Evolutionary conservation across 768 basidiomycete species (phyloP), one percentile per base, ranked within the genome.

Genomic region (Suillus americanus): DNA sequence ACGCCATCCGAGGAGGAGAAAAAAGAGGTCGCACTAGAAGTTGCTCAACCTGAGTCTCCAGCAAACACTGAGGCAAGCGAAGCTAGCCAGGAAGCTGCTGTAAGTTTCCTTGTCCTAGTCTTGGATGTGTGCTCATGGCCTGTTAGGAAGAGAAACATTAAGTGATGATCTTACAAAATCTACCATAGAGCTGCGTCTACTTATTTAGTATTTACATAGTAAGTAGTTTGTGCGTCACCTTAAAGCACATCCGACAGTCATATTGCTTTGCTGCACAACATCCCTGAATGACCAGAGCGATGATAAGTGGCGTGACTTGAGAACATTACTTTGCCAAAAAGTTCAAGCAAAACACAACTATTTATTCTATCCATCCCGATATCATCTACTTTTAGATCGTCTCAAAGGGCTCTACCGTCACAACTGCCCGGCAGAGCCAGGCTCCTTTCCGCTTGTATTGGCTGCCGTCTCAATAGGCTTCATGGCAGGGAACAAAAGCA

Each of bases 401-500:
- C 25, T 40, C 25, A 28, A 35, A 40, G 5, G 37, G 25, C 56
- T 59, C 38, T 40, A 64, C 12, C 23, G 10, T 48, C 23, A 48
- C 20, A 62, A 30, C 37, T 71, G 68, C 37, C 67, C 75, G 9
- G 71, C 62, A 45, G 80, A 74, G 18, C 76, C 74, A 33, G 68
- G 70, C 40, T 69, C 74, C 20, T 77, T 69, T 35, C 73, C 74
- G 16, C 75, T 68, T 23, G 73, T 70, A 65, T 78, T 77, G 0
- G 85, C 70, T 4, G 75, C 69, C 0, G 79, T 82, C 63, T 89
- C 88, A 41, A 85, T 79, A 8, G 95, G 95, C 85, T 94, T 94
- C 95, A 98, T 97, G 2, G 95, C 96, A 23, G 95, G 95, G 92
- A 98, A 98, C 51, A 97, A 78, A 43, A 98, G 79, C 41, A 98